Evolutionary conservation across 257 asterid species (phyloP).

Genomic region (Mitragyna speciosa): DNA sequence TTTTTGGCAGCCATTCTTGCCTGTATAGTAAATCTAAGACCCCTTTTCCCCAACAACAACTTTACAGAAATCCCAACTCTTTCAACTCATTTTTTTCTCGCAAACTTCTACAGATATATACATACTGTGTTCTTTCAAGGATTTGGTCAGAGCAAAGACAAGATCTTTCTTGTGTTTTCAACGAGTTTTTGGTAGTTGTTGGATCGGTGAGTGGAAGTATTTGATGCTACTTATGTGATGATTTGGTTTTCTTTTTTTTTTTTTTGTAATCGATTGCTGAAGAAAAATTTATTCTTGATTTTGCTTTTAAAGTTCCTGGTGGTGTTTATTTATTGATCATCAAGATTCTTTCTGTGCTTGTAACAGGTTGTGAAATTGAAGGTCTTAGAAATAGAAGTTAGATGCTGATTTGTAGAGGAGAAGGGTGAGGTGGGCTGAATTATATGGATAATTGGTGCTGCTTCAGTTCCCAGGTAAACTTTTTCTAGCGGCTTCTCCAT

Average conservation of each 20-base stretch:
- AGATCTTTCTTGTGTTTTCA: constrained; percentile 18
- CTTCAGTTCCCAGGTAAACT: constrained; percentile 67
- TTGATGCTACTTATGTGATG: constrained; percentile 30
- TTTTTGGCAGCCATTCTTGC: constrained; percentile 43
- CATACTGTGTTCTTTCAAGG: constrained; percentile 1
- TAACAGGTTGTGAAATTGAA: constrained; percentile 46
- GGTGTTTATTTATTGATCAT: constrained; percentile 28
- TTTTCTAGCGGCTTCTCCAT: constrained; percentile 10
- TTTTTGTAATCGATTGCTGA: constrained; percentile 17
- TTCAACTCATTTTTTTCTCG: neutral
- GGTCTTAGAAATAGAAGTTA: constrained; percentile 32
- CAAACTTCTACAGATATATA: neutral
- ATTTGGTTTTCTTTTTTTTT: constrained; percentile 21
- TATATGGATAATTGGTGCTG: constrained; percentile 72
- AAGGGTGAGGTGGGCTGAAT: constrained; percentile 35
- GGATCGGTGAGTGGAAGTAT: constrained; percentile 56
- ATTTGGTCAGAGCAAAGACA: constrained; percentile 23
- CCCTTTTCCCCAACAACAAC: neutral
- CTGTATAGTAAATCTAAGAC: constrained; percentile 33
- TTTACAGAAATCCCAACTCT: neutral
- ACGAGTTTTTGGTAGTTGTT: constrained; percentile 33
- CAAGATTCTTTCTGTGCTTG: constrained; percentile 21
- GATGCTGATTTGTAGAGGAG: constrained; percentile 51
- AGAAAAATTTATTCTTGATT: constrained; percentile 35
- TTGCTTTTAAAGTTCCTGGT: constrained; percentile 9